phyloP scores from a whole-genome alignment of 23 red algal species.

The Cyanidioschyzon merolae region DNA sequence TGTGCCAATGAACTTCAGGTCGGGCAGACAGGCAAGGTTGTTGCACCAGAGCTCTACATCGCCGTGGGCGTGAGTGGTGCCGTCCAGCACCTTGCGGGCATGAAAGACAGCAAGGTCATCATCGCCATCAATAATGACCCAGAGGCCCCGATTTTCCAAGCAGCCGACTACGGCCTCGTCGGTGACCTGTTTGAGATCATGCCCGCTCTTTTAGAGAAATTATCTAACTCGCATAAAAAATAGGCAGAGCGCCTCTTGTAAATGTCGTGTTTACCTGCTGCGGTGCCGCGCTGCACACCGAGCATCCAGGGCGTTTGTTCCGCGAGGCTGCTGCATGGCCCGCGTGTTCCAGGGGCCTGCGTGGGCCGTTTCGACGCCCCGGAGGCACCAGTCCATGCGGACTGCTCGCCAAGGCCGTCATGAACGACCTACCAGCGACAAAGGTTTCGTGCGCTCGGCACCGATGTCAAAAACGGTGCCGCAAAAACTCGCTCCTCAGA shows the following conservation, averaged over 20 bases:
- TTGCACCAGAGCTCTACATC: constrained; percentile 92
- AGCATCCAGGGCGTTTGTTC: too few species aligned
- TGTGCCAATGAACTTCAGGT: constrained; percentile 95
- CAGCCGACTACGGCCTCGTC: constrained; percentile 91
- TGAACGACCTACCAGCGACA: too few species aligned
- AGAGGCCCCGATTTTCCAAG: constrained; percentile 88
- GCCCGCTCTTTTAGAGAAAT: constrained; percentile 35
- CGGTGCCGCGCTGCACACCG: not conserved
- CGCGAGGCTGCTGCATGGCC: too few species aligned
- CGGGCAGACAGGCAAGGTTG: constrained; percentile 88
- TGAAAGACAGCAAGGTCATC: constrained; percentile 91
- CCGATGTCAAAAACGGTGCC: too few species aligned
- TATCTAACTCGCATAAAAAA: constrained; percentile 10
- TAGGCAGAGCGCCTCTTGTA: not conserved
- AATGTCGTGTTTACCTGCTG: not conserved
- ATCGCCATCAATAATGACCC: constrained; percentile 98
- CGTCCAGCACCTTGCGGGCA: constrained; percentile 94
- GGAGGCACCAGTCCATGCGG: too few species aligned
- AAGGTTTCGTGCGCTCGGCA: too few species aligned
- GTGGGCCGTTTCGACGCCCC: too few species aligned
- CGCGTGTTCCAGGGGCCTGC: too few species aligned
- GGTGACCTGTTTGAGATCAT: constrained; percentile 90
- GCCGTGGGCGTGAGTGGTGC: constrained; percentile 76
- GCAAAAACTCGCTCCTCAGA: too few species aligned
- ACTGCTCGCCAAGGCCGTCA: too few species aligned